Conservation (phyloP, 805 yeast genomes). For the Komagataella kurtzmanii region DNA sequence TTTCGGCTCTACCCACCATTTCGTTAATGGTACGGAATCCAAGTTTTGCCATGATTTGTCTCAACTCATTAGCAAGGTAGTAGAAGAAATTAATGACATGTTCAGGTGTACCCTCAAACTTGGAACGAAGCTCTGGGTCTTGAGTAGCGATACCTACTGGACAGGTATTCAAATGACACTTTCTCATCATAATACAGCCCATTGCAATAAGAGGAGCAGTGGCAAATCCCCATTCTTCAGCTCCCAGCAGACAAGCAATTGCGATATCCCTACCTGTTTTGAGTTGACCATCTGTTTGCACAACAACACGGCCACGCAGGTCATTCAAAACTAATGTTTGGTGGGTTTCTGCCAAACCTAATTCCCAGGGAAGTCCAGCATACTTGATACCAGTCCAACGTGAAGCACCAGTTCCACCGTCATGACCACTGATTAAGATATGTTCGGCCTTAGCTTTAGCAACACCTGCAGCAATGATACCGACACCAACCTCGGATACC, state of each 20-base stretch:
- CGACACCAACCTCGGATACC: conserved; percentile 97
- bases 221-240: conserved; percentile 98
- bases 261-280: conserved; percentile 97
- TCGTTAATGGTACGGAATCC: conserved; percentile 95
- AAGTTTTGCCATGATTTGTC: conserved; percentile 85
- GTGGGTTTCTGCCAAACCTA: conserved; percentile 96
- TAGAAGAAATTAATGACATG: conserved; percentile 96
- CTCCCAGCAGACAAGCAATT: conserved; percentile 90
- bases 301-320: conserved; percentile 86
- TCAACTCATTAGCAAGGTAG: conserved; percentile 84
- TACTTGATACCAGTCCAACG: conserved; percentile 94
- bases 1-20: conserved; percentile 97
- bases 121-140: conserved; percentile 85
- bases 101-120: conserved; percentile 94
- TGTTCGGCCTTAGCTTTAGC: conserved; percentile 99
- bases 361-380: conserved; percentile 98
- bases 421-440: conserved; percentile 91
- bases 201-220: conserved; percentile 93
- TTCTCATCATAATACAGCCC: conserved; percentile 96
- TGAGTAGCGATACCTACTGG: conserved; percentile 99
- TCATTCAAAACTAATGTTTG: conserved; percentile 94
- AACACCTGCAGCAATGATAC: conserved; percentile 97
- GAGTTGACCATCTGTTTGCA: conserved; percentile 97
- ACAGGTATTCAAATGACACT: conserved; percentile 87
- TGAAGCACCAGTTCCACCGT: conserved; percentile 99